Evolutionary conservation across 164 flowering plant genomes (phyloP).

Genomic region (Umbilicus rupestris): DNA sequence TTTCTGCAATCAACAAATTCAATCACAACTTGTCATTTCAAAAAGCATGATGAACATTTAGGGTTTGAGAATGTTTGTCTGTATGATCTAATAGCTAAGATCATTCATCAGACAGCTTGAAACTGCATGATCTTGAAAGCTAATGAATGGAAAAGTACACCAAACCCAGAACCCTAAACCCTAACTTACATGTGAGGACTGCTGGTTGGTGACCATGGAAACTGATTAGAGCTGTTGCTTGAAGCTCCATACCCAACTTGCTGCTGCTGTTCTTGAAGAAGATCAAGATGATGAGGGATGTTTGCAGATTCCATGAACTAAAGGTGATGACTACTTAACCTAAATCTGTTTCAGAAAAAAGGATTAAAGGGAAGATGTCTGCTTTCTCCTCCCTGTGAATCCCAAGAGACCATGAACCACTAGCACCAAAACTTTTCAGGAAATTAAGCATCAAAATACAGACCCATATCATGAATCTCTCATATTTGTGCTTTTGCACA

Average conservation of each 20-base stretch:
- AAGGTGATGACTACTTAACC: not conserved
- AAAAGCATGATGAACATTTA: not conserved
- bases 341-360: slow-evolving; percentile 12
- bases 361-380: not conserved
- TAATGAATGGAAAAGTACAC: too few relatives aligned
- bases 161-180: too few relatives aligned
- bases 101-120: too few relatives aligned
- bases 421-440: too few relatives aligned
- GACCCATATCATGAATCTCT: not conserved
- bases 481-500: slow-evolving; percentile 2
- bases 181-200: slow-evolving; percentile 57
- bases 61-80: too few relatives aligned
- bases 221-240: slow-evolving; percentile 11
- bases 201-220: slow-evolving; percentile 42
- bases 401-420: slow-evolving; percentile 11
- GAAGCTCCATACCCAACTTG: slow-evolving; percentile 32
- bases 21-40: not conserved
- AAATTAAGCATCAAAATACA: slow-evolving; percentile 7
- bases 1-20: slow-evolving; percentile 1
- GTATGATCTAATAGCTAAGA: slow-evolving; percentile 18
- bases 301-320: slow-evolving; percentile 73
- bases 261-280: slow-evolving; percentile 31
- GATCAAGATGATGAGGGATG: slow-evolving; percentile 45
- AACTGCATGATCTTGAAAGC: too few relatives aligned
- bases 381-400: slow-evolving; percentile 5